Evolutionary conservation across 2,329 filamentous ascomycete species (phyloP).

Genomic region (Phyllosticta citrichinensis): DNA sequence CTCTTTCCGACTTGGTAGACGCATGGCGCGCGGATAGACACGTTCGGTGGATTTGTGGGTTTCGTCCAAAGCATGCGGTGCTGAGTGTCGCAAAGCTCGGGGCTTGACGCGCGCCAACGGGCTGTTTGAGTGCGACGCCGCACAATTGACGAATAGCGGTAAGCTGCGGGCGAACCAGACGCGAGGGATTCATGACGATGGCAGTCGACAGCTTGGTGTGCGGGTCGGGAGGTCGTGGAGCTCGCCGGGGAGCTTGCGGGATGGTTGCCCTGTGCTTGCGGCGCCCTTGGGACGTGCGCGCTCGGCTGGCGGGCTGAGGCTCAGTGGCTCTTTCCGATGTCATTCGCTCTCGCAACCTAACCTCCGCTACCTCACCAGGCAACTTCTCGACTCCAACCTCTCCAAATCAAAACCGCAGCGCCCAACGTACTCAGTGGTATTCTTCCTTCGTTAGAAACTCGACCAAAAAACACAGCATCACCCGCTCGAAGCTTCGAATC

Average conservation of each 20-base stretch:
- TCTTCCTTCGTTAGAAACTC: not conserved
- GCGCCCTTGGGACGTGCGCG: not conserved
- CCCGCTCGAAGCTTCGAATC: not conserved
- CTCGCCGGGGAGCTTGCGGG: not conserved
- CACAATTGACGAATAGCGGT: slow-evolving; percentile 36
- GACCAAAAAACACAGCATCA: not conserved
- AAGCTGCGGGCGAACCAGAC: slow-evolving; percentile 4
- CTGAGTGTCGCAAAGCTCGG: not conserved
- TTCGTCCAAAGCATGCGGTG: not conserved
- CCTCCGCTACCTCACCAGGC: not conserved
- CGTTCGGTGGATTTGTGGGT: not conserved
- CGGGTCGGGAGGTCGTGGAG: not conserved
- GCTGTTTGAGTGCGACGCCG: slow-evolving; percentile 21
- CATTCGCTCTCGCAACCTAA: slow-evolving; percentile 6
- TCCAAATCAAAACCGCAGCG: not conserved
- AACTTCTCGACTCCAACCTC: not conserved
- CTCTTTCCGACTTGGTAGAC: not conserved
- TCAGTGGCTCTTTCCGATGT: slow-evolving; percentile 1
- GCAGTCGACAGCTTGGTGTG: slow-evolving; percentile 15
- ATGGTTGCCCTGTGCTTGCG: slow-evolving; percentile 1
- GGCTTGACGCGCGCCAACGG: not conserved
- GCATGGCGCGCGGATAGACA: not conserved
- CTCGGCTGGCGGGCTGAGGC: not conserved
- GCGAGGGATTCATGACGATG: slow-evolving; percentile 12
- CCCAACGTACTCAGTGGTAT: not conserved